Base-by-base conservation (phyloP, 2,329 filamentous ascomycete genomes). In the Eutypa lata region DNA sequence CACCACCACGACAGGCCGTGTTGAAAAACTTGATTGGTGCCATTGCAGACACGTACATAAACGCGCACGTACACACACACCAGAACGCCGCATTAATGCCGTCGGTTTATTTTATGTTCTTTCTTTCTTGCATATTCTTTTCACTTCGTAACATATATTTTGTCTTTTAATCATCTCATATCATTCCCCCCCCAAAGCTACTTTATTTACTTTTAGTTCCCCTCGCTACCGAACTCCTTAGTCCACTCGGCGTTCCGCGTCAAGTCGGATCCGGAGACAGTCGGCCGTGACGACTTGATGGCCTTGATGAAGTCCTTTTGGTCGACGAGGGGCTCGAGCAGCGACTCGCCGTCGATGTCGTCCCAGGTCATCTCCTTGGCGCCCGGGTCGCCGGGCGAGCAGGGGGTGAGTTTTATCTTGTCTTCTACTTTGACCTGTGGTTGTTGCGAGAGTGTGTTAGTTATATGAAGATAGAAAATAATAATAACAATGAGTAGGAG, bases 321-420 rank as follows among this genome's bases (percentile, higher is more conserved):
- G 58, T 87, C 81, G 21, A 99, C 85, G 1, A 91, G 82, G 1
- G 94, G 95, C 65, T 97, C 92, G 8, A 94, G 81, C 1, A 99
- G 80, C 64, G 89, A 80, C 1, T 97, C 91, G 7, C 89, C 86
- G 47, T 92, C 87, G 18, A 99, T 80, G 55, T 92, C 86, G 63
- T 91, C 90, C 86, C 94, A 97, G 2, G 86, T 90, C 91, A 97
- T 97, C 72, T 99, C 94, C 61, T 86, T 83, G 18, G 91, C 93
- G 14, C 90, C 88, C 0, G 79, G 73, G 62, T 97, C 93, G 38
- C 94, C 94, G 0, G 94, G 95, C 3, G 92, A 97, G 76, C 94
- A 99, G 0, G 94, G 95, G 0, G 91, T 97, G 54, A 91, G 70
- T 70, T 86, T 90, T 53, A 82, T 77, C 53, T 76, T 71, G 35